Conservation (phyloP, 1,284 basidiomycete genomes). For the Stygiomarasmius scandens region DNA sequence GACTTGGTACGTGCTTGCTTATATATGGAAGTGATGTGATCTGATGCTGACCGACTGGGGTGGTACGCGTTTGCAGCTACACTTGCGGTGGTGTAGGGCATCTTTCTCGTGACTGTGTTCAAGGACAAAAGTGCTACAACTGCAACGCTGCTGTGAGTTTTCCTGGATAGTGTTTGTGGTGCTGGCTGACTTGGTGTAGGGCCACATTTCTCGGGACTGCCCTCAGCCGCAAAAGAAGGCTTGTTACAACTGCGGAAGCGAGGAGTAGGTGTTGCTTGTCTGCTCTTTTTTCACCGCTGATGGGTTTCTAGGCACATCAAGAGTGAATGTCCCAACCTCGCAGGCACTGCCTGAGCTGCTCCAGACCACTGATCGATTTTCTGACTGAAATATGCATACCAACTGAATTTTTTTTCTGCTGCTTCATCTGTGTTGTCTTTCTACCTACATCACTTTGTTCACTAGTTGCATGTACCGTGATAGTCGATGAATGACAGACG, state of each 20-base stretch:
- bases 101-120: slow-evolving; percentile 83
- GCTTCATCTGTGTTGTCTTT: not conserved
- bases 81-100: slow-evolving; percentile 91
- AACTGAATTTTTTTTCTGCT: not conserved
- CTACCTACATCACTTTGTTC: not conserved
- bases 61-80: slow-evolving; percentile 68
- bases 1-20: slow-evolving; percentile 72
- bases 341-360: not conserved
- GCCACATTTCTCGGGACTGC: slow-evolving; percentile 84
- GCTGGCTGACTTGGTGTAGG: too few species aligned
- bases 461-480: not conserved
- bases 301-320: not conserved
- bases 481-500: not conserved
- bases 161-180: too few species aligned
- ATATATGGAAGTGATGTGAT: not conserved
- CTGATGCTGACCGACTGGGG: not conserved
- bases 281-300: not conserved
- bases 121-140: slow-evolving; percentile 89
- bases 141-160: slow-evolving; percentile 72
- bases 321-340: slow-evolving; percentile 6
- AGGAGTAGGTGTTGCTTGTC: slow-evolving; percentile 54
- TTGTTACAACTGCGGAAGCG: slow-evolving; percentile 85
- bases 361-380: not conserved
- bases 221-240: slow-evolving; percentile 81
- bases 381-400: not conserved